Base-by-base conservation (phyloP, 176 grass and related monocot genomes). In the Musa schizocarpa region DNA sequence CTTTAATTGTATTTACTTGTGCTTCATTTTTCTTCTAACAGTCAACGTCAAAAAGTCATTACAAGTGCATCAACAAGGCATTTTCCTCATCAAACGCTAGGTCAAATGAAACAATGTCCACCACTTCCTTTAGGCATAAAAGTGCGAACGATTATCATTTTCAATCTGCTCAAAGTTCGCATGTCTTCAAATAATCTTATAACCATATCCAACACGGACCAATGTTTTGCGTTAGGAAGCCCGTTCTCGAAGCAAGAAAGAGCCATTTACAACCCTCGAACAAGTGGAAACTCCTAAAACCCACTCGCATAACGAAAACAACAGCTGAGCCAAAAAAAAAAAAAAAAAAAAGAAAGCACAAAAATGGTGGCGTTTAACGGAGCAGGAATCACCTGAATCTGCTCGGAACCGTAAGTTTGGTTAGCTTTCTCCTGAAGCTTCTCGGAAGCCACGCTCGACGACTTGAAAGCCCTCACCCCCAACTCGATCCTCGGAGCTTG, bases 331-430 rank as follows among this genome's bases (percentile, higher is more conserved):
- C 11, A 17, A 74, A 3, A 69, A 72, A 58, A 59, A 52, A 17
- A 74, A 3, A 69, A 72, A 58, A 59, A 52, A 3, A 9, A 48
- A 8, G 3, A 4, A 22, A 65, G 53, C 43, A 13, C 12, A 13
- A 9, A 20, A 72, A 17, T 11, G 24, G 11, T 3, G 16, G 4
- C 5, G 16, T 70, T 10, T 19, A 74, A 43, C 9, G 20, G 19
- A 77, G 71, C 11, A 13, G 59, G 17, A 85, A 79, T 75, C 24
- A 98, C 94, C 94, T 98, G 95, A 76, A 98, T 89, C 71, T 93
- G 89, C 29, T 89, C 90, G 0, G 95, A 89, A 13, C 86, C 86
- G 82, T 98, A 98, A 53, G 87, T 82, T 53, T 85, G 81, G 0
- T 70, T 81, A 68, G 80, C 53, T 81, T 85, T 93, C 8, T 91